Base-by-base conservation (phyloP, 1,284 basidiomycete genomes). In the Leccinum pseudoinsigne region DNA sequence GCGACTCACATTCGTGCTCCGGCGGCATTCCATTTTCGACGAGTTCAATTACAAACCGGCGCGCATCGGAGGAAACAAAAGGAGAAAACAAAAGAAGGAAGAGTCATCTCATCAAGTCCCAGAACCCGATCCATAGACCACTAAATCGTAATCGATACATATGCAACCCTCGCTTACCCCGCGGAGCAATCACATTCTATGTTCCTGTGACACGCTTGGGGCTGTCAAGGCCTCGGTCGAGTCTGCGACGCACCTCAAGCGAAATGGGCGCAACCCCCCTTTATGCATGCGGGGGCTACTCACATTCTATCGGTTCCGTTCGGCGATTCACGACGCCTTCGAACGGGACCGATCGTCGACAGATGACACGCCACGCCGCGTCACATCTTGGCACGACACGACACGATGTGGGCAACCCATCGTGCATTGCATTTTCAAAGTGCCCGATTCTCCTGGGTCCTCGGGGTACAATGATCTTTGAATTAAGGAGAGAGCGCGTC, bases 181-280 rank as follows among this genome's bases (percentile, higher is more conserved):
- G 94, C 92, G 5, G 92, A 95, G 79, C 96, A 97, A 78, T 97
- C 94, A 78, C 94, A 95, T 66, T 93, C 92, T 26, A 90, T 92
- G 79, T 97, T 95, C 93, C 90, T 21, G 55, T 47, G 42, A 31
- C 28, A 59, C 40, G 5, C 18, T 21, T 2, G 26, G 12, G 4
- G n/a, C 2, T 47, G 23, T 57, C 58, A 55, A 42, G 54, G 53
- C 51, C 45, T 67, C 31, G 18, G 31, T 58, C 23, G 56, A 53
- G 42, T 51, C 23, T 55, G 38, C 18, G 45, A 55, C 45, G 42
- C 26, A 18, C 34, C 21, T 34, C 53, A 42, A 42, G 10, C 54
- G 40, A 55, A 26, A 28, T 23, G 51, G 51, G 21, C 23, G 23
- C 50, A 53, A 9, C 4, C 51, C 12, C 51, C 26, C 16, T 28